These are phyloP conservation scores for Corynascus novoguineensis DNA, from an alignment of 495 filamentous ascomycete species.

Conservation along the genomic window DNA sequence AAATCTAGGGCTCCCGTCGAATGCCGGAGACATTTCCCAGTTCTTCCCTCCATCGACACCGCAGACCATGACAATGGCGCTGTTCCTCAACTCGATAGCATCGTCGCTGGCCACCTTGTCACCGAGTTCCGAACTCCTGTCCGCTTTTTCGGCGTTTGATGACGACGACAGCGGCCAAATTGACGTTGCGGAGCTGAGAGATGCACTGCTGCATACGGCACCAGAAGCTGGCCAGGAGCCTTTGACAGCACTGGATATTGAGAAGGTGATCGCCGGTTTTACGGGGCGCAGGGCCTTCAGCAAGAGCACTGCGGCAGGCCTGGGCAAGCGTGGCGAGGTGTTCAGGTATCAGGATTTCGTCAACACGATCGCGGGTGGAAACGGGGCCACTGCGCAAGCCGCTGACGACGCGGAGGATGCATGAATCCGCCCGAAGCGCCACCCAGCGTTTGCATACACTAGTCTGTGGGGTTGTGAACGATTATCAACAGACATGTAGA, in stretches of 20 bases:
- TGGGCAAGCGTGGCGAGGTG: constrained; percentile 59
- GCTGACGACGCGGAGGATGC: constrained; percentile 30
- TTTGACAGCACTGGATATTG: constrained; percentile 71
- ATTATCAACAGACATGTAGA: constrained; percentile 7
- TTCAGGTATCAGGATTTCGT: constrained; percentile 79
- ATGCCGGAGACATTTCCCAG: constrained; percentile 52
- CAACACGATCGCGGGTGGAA: constrained; percentile 48
- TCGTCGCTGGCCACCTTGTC: constrained; percentile 65
- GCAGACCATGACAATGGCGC: constrained; percentile 71
- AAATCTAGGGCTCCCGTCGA: constrained; percentile 43
- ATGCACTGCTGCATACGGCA: constrained; percentile 74
- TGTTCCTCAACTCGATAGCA: constrained; percentile 75
- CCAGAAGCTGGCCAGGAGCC: constrained; percentile 64
- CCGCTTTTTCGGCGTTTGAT: constrained; percentile 91
- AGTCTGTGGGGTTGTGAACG: background rate
- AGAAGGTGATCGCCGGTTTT: constrained; percentile 78
- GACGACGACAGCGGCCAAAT: constrained; percentile 92
- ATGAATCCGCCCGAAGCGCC: background rate
- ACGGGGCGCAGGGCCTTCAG: constrained; percentile 72
- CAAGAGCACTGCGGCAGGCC: constrained; percentile 44
- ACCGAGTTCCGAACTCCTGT: constrained; percentile 67
- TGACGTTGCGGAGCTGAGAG: constrained; percentile 72
- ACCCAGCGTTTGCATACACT: constrained; percentile 5
- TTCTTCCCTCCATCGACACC: constrained; percentile 70
- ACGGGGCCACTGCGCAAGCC: constrained; percentile 32